A percentile compares a stretch with the other conserved stretches of the same genome.
phyloP scores from a whole-genome alignment of 2,329 filamentous ascomycete species.

The Diaporthe citriasiana region DNA sequence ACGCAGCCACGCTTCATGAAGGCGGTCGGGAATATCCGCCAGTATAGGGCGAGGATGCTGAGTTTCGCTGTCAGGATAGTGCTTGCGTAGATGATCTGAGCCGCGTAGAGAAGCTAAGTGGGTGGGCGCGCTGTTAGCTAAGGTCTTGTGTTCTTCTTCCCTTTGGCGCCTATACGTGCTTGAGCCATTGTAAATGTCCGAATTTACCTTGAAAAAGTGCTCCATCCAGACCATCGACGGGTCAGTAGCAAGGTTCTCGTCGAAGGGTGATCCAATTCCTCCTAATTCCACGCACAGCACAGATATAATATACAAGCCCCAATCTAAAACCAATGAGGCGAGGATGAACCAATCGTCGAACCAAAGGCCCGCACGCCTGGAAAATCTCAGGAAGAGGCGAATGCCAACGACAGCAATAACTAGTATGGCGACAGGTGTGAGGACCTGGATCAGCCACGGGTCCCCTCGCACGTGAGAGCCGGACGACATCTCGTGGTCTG shows the following conservation, averaged over 20 bases:
- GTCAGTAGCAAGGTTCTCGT: neutral
- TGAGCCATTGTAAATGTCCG: neutral
- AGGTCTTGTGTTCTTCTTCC: no score
- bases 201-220: neutral
- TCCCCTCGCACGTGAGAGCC: neutral
- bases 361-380: neutral
- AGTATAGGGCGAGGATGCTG: conserved; percentile 31
- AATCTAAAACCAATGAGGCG: neutral
- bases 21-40: conserved; percentile 13
- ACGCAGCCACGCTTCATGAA: conserved; percentile 31
- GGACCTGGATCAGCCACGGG: conserved; percentile 8
- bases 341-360: conserved; percentile 31
- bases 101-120: neutral
- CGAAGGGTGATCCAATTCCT: neutral
- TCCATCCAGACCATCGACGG: neutral
- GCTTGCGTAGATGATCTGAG: conserved; percentile 20
- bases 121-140: neutral
- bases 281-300: neutral
- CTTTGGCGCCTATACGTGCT: no score
- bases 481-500: neutral
- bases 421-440: neutral
- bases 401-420: conserved; percentile 11
- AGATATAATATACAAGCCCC: neutral
- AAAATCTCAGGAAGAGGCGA: neutral
- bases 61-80: conserved; percentile 7